Evolutionary conservation across 768 basidiomycete genomes (phyloP).

Genomic region (Leccinum incarnatum): DNA sequence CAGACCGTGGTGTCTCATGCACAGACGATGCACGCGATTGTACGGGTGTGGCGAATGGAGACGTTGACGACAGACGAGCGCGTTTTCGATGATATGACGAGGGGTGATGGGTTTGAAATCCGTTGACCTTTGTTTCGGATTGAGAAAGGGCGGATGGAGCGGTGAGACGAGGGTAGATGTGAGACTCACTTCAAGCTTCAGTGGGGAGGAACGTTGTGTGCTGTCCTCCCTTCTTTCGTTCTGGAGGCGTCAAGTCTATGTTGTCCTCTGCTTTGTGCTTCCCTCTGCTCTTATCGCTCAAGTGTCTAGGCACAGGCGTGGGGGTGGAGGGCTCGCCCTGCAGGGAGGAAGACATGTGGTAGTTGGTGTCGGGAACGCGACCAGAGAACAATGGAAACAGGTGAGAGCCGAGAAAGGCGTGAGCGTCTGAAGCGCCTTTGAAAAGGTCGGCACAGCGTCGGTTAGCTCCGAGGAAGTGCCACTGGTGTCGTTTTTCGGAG

Average conservation of each 20-base stretch:
- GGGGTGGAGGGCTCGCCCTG: constrained; percentile 30
- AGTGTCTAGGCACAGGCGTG: constrained; percentile 31
- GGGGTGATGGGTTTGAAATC: constrained; percentile 54
- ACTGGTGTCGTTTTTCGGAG: constrained; percentile 13
- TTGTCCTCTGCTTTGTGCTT: constrained; percentile 78
- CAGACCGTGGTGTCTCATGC: constrained; percentile 26
- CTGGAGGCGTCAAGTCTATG: constrained; percentile 66
- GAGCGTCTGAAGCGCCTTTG: constrained; percentile 8
- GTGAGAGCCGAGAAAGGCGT: constrained; percentile 19
- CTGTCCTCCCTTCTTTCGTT: constrained; percentile 48
- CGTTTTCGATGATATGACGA: constrained; percentile 75
- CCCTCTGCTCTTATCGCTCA: constrained; percentile 43
- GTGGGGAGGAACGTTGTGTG: constrained; percentile 59
- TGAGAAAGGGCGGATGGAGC: constrained; percentile 24
- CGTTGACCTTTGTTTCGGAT: constrained; percentile 46
- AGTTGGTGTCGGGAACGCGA: constrained; percentile 7
- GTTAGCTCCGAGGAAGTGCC: constrained; percentile 13
- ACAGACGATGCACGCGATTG: constrained; percentile 33
- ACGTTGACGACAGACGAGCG: constrained; percentile 50
- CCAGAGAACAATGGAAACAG: constrained; percentile 16
- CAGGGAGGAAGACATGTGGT: constrained; percentile 13
- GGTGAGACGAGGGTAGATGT: constrained; percentile 16
- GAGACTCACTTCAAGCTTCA: constrained; percentile 56
- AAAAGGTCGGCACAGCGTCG: constrained; percentile 16
- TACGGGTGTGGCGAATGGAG: constrained; percentile 32